phyloP scores from a whole-genome alignment of 148 eudicot species.

The Talinum fruticosum region DNA sequence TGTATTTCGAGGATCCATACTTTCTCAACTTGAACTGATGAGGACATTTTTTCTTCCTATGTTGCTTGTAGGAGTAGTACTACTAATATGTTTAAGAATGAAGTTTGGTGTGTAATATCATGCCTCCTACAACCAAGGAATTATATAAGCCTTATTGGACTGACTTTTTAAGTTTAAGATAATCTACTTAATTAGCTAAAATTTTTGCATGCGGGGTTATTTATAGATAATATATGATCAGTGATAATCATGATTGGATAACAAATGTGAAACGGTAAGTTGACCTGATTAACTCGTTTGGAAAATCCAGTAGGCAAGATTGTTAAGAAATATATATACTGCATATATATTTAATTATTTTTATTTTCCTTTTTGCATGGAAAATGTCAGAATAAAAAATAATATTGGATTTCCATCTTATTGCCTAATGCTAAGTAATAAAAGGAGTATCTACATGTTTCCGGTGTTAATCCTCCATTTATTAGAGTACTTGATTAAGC shows the following conservation, averaged over 20 bases:
- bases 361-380: too few relatives aligned
- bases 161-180: background rate
- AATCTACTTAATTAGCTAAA: background rate
- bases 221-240: too few relatives aligned
- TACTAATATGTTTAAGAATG: too few relatives aligned
- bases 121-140: background rate
- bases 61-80: background rate
- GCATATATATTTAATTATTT: too few relatives aligned
- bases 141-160: background rate
- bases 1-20: conserved; percentile 21
- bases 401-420: too few relatives aligned
- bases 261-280: background rate
- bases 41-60: background rate
- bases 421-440: too few relatives aligned
- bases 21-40: background rate
- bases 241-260: background rate
- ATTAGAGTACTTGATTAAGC: too few relatives aligned
- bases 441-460: too few relatives aligned
- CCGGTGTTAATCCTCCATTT: too few relatives aligned
- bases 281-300: background rate
- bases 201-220: background rate
- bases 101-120: background rate
- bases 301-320: background rate
- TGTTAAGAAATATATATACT: background rate
- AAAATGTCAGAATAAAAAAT: too few relatives aligned